Evolutionary conservation across 2,329 filamentous ascomycete genomes (phyloP).

Genomic region (Pseudomassariella vexata): DNA sequence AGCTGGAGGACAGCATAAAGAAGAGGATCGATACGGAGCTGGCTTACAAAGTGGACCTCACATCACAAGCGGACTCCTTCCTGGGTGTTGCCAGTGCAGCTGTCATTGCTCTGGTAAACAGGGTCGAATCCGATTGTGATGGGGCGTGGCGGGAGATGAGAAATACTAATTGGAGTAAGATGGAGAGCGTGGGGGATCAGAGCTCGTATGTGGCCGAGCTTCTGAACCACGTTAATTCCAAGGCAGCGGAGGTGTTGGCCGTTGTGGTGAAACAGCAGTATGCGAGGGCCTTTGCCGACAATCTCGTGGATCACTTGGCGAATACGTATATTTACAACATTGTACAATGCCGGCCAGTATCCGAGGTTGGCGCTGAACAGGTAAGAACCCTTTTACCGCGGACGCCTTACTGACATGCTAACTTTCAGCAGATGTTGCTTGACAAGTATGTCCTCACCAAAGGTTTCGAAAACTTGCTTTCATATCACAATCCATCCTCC

Average conservation of each 20-base stretch:
- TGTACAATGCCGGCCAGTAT: conserved; percentile 83
- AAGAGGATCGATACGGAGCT: conserved; percentile 79
- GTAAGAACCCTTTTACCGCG: conserved; percentile 39
- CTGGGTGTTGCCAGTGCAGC: conserved; percentile 89
- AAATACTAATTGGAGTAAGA: conserved; percentile 89
- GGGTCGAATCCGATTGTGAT: conserved; percentile 77
- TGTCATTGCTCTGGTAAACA: conserved; percentile 76
- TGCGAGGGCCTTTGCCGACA: conserved; percentile 88
- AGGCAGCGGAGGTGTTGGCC: conserved; percentile 67
- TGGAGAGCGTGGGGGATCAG: conserved; percentile 90
- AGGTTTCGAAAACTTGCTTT: conserved; percentile 66
- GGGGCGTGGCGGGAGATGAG: conserved; percentile 94
- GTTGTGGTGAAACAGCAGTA: conserved; percentile 88
- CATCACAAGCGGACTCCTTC: conserved; percentile 90
- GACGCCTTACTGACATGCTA: conserved; percentile 13
- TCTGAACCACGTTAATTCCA: conserved; percentile 64
- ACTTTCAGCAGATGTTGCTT: conserved; percentile 69
- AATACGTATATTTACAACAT: conserved; percentile 76
- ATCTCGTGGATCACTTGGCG: conserved; percentile 83
- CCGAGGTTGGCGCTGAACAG: conserved; percentile 91
- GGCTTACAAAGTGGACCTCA: conserved; percentile 72
- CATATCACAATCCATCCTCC: conserved; percentile 47
- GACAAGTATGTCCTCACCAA: conserved; percentile 90
- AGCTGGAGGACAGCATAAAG: conserved; percentile 92
- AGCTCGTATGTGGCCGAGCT: conserved; percentile 87